Percentiles rank a stretch among this genome's conserved stretches.
Conservation (phyloP, 805 yeast species). For the Metschnikowia sp. region DNA sequence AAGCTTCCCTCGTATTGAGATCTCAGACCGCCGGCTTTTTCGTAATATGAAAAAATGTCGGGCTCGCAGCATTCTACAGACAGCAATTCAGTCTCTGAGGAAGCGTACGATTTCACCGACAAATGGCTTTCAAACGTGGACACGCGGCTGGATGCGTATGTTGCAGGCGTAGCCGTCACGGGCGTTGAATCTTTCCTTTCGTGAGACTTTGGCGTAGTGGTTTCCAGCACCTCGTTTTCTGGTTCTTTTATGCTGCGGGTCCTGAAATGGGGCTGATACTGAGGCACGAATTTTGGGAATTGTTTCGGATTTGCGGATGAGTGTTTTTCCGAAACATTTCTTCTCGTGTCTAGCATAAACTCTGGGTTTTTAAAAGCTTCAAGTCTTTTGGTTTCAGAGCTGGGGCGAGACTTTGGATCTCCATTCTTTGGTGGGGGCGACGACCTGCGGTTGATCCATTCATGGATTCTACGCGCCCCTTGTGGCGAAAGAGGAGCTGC, state of each 20-base stretch:
- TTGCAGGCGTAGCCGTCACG: not conserved
- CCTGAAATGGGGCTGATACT: not conserved
- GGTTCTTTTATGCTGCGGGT: not conserved
- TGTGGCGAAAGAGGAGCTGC: not conserved
- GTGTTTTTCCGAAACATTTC: not conserved
- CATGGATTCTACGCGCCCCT: not conserved
- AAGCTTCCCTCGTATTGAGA: not conserved
- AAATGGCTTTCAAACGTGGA: not conserved
- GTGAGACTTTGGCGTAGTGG: not conserved
- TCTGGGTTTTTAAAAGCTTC: not conserved
- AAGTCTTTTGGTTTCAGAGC: not conserved
- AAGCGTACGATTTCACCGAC: not conserved
- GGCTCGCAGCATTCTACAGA: conserved; percentile 4
- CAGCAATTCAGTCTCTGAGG: conserved; percentile 6
- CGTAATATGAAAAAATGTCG: conserved; percentile 1
- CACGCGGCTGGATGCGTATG: not conserved
- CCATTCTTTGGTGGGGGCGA: not conserved
- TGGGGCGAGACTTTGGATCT: not conserved
- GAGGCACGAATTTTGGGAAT: conserved; percentile 1
- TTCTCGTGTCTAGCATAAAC: not conserved
- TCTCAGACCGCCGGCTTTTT: not conserved
- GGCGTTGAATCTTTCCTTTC: no score
- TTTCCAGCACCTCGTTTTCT: not conserved
- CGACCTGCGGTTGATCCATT: not conserved
- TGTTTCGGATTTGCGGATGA: not conserved